A percentile compares a stretch with the other conserved stretches of the same genome.
These are phyloP conservation scores for Backusella morwellensis DNA, from an alignment of 192 early-diverging fungal species.

Conservation along the genomic window DNA sequence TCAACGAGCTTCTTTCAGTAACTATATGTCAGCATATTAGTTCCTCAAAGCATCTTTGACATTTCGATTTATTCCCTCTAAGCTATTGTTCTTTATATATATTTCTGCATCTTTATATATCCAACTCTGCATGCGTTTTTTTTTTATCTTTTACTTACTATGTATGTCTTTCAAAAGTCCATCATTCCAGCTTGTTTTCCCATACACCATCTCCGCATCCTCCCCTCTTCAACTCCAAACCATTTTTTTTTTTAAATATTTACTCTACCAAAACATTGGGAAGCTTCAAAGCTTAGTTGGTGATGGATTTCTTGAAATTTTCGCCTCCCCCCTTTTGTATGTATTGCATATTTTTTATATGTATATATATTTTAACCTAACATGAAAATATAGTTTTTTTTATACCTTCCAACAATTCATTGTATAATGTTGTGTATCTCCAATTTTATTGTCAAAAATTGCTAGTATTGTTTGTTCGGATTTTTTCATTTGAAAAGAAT, in stretches of 20 bases:
- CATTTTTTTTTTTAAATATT: not conserved
- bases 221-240: not conserved
- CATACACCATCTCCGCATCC: not conserved
- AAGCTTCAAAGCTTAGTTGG: not conserved
- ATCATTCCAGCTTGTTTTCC: constrained; percentile 5
- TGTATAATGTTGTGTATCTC: not conserved
- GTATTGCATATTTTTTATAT: constrained; percentile 5
- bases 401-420: not conserved
- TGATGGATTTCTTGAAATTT: constrained; percentile 7
- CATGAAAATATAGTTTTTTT: constrained; percentile 10
- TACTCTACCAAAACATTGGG: not conserved
- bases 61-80: not conserved
- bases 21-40: constrained; percentile 14
- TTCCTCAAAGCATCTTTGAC: not conserved
- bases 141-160: not conserved
- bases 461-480: not conserved
- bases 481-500: not conserved
- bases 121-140: constrained; percentile 8
- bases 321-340: not conserved
- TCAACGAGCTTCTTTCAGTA: constrained; percentile 7
- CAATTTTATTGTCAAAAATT: not conserved
- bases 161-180: constrained; percentile 24
- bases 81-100: not conserved
- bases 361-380: constrained; percentile 3
- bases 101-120: not conserved